These are phyloP conservation scores for Taxillus chinensis DNA, from an alignment of 164 flowering plant genomes.

Conservation along the genomic window DNA sequence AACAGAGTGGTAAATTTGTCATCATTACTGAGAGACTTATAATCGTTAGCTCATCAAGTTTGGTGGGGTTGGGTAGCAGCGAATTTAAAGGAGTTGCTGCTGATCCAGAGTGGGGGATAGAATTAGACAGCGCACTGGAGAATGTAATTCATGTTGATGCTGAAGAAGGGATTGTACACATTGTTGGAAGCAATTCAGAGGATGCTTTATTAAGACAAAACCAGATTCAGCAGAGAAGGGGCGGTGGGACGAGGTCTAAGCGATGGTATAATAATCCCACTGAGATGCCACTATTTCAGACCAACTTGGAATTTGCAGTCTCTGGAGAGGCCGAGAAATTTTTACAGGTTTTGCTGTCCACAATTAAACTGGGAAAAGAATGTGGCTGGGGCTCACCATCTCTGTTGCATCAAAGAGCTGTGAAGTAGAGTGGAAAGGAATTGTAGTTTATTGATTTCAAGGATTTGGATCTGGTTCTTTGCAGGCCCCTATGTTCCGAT, in stretches of 20 bases:
- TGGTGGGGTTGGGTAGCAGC: conserved; percentile 48
- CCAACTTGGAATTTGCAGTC: conserved; percentile 41
- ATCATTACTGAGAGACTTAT: conserved; percentile 51
- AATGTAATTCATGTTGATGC: conserved; percentile 57
- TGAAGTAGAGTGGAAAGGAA: conserved; percentile 18
- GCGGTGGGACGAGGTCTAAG: conserved; percentile 21
- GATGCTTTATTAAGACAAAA: conserved; percentile 36
- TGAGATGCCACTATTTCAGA: conserved; percentile 58
- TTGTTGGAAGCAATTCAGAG: conserved; percentile 56
- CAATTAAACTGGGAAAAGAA: conserved; percentile 46
- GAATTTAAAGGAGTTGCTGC: conserved; percentile 55
- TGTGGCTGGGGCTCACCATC: conserved; percentile 40
- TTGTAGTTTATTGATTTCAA: neutral
- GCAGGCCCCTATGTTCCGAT: too few species aligned
- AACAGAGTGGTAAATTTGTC: conserved; percentile 51
- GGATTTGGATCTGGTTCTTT: too few species aligned
- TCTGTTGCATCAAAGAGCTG: conserved; percentile 48
- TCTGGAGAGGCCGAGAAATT: conserved; percentile 56
- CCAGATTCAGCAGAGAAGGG: conserved; percentile 27
- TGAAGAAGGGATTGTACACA: conserved; percentile 47
- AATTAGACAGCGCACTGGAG: conserved; percentile 54
- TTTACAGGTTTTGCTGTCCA: conserved; percentile 34
- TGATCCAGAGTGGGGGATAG: conserved; percentile 66
- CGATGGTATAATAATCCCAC: conserved; percentile 34
- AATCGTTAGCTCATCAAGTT: conserved; percentile 50